Conservation (phyloP, 352 stramenopile genomes). For the Phytopythium delawarense region DNA sequence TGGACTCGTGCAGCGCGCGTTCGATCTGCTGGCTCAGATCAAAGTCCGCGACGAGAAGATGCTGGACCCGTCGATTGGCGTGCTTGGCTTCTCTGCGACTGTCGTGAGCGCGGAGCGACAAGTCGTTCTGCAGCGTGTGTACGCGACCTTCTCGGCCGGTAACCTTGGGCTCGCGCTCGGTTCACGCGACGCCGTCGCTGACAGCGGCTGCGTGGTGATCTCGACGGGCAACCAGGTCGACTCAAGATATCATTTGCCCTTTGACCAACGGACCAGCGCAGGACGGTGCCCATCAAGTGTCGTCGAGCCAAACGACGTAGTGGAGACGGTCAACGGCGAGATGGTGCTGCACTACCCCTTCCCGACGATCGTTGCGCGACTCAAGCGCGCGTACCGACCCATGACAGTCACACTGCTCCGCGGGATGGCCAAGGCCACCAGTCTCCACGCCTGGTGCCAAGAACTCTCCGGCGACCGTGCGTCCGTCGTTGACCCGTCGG, state of each 20-base stretch:
- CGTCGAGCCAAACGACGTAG: slow-evolving; percentile 18
- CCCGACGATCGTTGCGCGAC: slow-evolving; percentile 18
- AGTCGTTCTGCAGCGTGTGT: slow-evolving; percentile 36
- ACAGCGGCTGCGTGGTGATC: slow-evolving; percentile 24
- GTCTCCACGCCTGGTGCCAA: slow-evolving; percentile 8
- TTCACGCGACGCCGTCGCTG: slow-evolving; percentile 8
- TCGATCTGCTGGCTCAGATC: slow-evolving; percentile 41
- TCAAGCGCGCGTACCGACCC: slow-evolving; percentile 39
- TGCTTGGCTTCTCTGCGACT: slow-evolving; percentile 27
- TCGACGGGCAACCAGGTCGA: slow-evolving; percentile 8
- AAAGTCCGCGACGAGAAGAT: slow-evolving; percentile 37
- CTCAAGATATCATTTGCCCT: neutral
- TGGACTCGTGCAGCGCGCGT: slow-evolving; percentile 39
- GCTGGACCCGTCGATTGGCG: slow-evolving; percentile 24
- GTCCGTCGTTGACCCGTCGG: neutral
- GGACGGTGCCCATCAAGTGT: neutral
- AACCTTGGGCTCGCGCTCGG: slow-evolving; percentile 37
- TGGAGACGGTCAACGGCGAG: slow-evolving; percentile 49
- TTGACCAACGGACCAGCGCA: neutral
- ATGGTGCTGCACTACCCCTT: slow-evolving; percentile 31
- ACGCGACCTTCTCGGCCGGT: slow-evolving; percentile 40
- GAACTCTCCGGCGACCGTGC: neutral
- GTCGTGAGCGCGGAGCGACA: slow-evolving; percentile 28
- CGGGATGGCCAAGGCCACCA: slow-evolving; percentile 25
- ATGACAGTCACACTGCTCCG: slow-evolving; percentile 47